Base-by-base conservation (phyloP, 176 grass and related monocot genomes). In the Melocanna baccifera region DNA sequence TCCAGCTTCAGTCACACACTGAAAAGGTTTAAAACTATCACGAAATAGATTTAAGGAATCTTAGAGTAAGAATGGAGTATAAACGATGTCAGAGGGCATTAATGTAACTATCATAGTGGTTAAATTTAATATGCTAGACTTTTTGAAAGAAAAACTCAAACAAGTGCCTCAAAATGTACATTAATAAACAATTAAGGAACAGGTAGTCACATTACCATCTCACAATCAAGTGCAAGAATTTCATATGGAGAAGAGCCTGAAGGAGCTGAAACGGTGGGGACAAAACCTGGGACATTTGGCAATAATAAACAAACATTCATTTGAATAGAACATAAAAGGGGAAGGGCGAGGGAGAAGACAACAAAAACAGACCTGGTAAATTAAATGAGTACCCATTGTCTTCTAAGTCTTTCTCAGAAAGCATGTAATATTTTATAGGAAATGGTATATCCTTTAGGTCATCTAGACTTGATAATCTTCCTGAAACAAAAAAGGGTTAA, bases 171-270 rank as follows among this genome's bases (percentile, higher is more conserved):
- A 75, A 67, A 42, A 48, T 43, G n/a, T 84, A 55, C 12, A 78
- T 48, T 47, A 86, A 69, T 87, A 52, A 59, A 68, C 39, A 65
- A 2, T 73, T 57, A 88, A 28, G 12, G 53, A 57, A 37, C 42
- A 55, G 56, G 58, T 51, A 39, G 13, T 69, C 30, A 52, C 46
- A 67, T 82, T 90, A 95, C 96, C 96, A 98, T 98, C 73, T 98
- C 96, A 93, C 96, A 98, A 82, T 95, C 96, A 90, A 98, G 93
- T 73, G 91, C 96, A 18, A 98, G 87, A 86, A 95, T 84, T 93
- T 90, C 86, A 89, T 91, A 76, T 66, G 83, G 63, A 34, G 83
- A 84, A 85, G 85, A 88, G 62, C 77, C 88, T 71, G 75, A 75
- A 87, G 91, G 87, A 88, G 87, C 88, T 76, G 96, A 76, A 89